Evolutionary conservation across 306 rosid genomes (phyloP).

Genomic region (Trifolium subterraneum): DNA sequence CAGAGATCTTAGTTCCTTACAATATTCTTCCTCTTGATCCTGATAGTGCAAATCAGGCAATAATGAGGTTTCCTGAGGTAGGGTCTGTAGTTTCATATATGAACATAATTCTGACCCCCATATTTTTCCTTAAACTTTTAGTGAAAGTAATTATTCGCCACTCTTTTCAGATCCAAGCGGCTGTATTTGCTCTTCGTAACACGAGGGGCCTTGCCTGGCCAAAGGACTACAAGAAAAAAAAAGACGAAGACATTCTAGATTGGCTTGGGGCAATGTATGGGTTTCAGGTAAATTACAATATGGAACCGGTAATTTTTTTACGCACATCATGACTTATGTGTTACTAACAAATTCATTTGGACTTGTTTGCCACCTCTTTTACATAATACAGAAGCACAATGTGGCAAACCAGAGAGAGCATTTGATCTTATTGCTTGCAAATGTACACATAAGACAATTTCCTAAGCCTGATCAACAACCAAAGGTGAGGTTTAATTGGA

Average conservation of each 20-base stretch:
- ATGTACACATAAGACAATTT: slow-evolving; percentile 93
- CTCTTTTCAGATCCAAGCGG: slow-evolving; percentile 81
- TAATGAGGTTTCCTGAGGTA: slow-evolving; percentile 97
- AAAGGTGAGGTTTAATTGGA: slow-evolving; percentile 64
- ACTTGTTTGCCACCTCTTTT: slow-evolving; percentile 26
- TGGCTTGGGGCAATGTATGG: slow-evolving; percentile 98
- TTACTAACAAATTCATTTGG: slow-evolving; percentile 23
- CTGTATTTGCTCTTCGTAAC: slow-evolving; percentile 91
- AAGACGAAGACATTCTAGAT: slow-evolving; percentile 92
- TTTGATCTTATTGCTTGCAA: slow-evolving; percentile 89
- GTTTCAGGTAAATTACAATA: slow-evolving; percentile 72
- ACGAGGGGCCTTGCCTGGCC: slow-evolving; percentile 97
- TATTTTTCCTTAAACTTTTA: slow-evolving; percentile 22
- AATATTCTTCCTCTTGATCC: slow-evolving; percentile 99
- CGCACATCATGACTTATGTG: slow-evolving; percentile 13
- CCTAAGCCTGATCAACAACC: slow-evolving; percentile 99
- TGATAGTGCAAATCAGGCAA: slow-evolving; percentile 93
- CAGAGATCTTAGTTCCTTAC: slow-evolving; percentile 88
- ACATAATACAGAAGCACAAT: slow-evolving; percentile 73
- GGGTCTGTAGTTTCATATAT: slow-evolving; percentile 13
- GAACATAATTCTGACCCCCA: slow-evolving; percentile 5
- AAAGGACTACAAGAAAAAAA: slow-evolving; percentile 79
- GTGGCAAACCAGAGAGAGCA: slow-evolving; percentile 98
- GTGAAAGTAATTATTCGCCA: slow-evolving; percentile 19
- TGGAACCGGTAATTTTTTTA: slow-evolving; percentile 15